phyloP scores from a whole-genome alignment of 1,139 yeast species.

The Tardiomyces depauwii region DNA sequence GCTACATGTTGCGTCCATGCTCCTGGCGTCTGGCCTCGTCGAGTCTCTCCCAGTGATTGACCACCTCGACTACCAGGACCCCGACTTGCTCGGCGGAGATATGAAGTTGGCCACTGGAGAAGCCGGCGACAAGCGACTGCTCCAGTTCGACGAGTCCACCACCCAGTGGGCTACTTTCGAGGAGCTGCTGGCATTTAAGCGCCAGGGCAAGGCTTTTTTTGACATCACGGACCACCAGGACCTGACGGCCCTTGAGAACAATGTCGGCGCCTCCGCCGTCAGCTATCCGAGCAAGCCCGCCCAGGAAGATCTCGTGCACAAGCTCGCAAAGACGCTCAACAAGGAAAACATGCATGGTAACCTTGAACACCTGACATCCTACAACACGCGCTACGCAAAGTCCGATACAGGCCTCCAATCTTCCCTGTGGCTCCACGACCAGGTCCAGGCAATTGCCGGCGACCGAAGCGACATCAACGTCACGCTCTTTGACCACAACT shows the following conservation, averaged over 20 bases:
- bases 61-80: too few species aligned
- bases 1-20: too few species aligned
- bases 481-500: constrained; percentile 36
- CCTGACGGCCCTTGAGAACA: not conserved
- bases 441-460: constrained; percentile 33
- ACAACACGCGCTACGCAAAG: constrained; percentile 73
- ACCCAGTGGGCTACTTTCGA: constrained; percentile 40
- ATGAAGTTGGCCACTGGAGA: not conserved
- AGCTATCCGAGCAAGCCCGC: constrained; percentile 42
- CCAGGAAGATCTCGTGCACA: constrained; percentile 32
- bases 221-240: constrained; percentile 49
- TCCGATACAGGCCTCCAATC: constrained; percentile 59
- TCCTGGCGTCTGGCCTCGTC: too few species aligned
- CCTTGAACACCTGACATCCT: constrained; percentile 55
- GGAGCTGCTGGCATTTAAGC: constrained; percentile 44
- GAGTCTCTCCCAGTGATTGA: too few species aligned
- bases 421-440: constrained; percentile 56
- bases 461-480: constrained; percentile 25
- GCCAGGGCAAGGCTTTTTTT: constrained; percentile 48
- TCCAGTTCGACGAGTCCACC: constrained; percentile 23
- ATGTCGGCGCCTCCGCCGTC: constrained; percentile 27
- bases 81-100: too few species aligned
- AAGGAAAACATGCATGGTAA: constrained; percentile 38
- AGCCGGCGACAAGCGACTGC: constrained; percentile 16
- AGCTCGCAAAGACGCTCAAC: constrained; percentile 34